Conservation (phyloP, 257 asterid species). For the Datura wrightii region DNA sequence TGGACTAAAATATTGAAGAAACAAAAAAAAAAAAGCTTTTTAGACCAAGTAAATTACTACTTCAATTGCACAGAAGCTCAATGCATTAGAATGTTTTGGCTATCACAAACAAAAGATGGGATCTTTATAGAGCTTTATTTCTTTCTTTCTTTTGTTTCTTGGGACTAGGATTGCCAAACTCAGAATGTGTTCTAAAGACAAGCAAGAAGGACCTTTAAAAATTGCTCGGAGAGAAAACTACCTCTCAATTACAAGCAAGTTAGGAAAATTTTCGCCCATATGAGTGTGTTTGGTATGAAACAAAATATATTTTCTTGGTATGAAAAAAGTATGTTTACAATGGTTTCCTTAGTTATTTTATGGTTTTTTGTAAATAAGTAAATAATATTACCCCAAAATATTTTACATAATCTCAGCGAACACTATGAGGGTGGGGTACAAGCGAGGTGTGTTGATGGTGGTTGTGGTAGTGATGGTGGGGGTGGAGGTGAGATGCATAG, state of each 20-base stretch:
- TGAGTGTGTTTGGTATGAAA: too few relatives aligned
- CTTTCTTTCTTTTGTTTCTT: neutral
- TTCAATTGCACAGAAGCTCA: neutral
- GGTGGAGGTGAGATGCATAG: too few relatives aligned
- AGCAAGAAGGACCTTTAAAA: neutral
- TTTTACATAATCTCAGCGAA: too few relatives aligned
- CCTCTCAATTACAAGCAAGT: neutral
- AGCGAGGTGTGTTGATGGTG: too few relatives aligned
- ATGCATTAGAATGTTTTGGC: neutral
- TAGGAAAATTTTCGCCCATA: neutral
- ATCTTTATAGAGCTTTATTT: neutral
- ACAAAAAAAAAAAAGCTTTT: neutral
- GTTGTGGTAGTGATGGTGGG: too few relatives aligned
- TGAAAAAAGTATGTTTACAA: too few relatives aligned
- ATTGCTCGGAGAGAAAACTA: neutral
- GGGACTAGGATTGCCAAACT: neutral
- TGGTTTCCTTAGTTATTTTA: too few relatives aligned
- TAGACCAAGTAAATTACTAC: neutral
- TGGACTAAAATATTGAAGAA: neutral
- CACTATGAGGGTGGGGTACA: too few relatives aligned
- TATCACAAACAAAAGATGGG: neutral
- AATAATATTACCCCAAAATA: too few relatives aligned
- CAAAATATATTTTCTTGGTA: too few relatives aligned
- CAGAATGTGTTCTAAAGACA: conserved; percentile 14
- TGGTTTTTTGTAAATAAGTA: too few relatives aligned